A percentile compares a stretch with the other conserved stretches of the same genome.
Evolutionary conservation across 371 early-diverging fungal species (phyloP).

Genomic region (Zopfochytrium polystomum): DNA sequence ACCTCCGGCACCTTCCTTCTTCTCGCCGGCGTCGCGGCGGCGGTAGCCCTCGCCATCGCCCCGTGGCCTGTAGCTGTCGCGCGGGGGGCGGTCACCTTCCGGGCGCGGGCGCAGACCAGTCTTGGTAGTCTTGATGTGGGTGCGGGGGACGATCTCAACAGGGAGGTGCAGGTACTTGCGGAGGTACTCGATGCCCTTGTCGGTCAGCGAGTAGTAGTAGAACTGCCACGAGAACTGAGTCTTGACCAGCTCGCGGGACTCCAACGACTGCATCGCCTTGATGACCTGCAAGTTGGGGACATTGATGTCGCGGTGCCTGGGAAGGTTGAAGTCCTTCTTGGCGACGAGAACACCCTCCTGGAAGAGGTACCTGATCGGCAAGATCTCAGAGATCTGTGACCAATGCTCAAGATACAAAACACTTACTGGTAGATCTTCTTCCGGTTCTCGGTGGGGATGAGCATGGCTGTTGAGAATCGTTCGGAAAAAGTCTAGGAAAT

Average conservation of each 20-base stretch:
- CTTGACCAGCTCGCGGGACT: slow-evolving; percentile 92
- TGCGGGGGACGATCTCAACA: slow-evolving; percentile 92
- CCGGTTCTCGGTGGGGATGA: slow-evolving; percentile 93
- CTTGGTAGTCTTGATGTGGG: slow-evolving; percentile 89
- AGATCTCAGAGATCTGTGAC: neutral
- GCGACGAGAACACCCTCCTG: slow-evolving; percentile 96
- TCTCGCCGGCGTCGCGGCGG: slow-evolving; percentile 61
- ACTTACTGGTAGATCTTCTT: slow-evolving; percentile 85
- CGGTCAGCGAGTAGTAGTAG: slow-evolving; percentile 98
- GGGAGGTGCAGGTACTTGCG: slow-evolving; percentile 95
- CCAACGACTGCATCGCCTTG: slow-evolving; percentile 96
- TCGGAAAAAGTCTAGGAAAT: too few species aligned
- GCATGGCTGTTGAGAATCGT: too few species aligned
- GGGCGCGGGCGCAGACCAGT: slow-evolving; percentile 50
- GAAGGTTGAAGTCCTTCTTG: slow-evolving; percentile 95
- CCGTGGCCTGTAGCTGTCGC: too few species aligned
- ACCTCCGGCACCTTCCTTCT: slow-evolving; percentile 87
- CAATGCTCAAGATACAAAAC: slow-evolving; percentile 25
- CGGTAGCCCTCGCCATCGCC: slow-evolving; percentile 72
- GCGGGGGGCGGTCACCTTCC: slow-evolving; percentile 2
- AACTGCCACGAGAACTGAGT: slow-evolving; percentile 99
- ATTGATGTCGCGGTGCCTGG: slow-evolving; percentile 90
- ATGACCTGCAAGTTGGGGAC: slow-evolving; percentile 98
- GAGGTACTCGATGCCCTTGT: slow-evolving; percentile 96
- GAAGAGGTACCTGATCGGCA: slow-evolving; percentile 36